These are phyloP conservation scores for Tritrichomonas foetus DNA, from an alignment of 208 protist species.

Conservation along the genomic window DNA sequence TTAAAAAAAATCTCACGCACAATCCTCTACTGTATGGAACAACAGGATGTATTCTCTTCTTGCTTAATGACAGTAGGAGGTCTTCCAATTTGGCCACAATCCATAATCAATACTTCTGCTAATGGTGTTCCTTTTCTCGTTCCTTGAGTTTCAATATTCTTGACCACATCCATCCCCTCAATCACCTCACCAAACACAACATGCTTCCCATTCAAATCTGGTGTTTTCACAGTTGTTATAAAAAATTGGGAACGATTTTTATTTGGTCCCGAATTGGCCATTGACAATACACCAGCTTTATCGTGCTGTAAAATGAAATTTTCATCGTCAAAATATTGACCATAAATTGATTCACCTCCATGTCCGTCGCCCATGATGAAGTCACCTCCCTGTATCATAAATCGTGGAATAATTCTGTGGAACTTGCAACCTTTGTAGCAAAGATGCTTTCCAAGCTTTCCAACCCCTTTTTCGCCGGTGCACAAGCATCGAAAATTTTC, in stretches of 20 bases:
- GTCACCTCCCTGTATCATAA: conserved; percentile 78
- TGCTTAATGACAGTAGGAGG: too few relatives aligned
- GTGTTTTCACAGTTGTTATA: conserved; percentile 47
- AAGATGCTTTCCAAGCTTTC: conserved; percentile 56
- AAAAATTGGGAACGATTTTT: conserved; percentile 68
- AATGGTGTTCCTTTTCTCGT: not conserved
- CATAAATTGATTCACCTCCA: conserved; percentile 58
- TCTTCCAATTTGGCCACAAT: conserved; percentile 21
- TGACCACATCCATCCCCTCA: conserved; percentile 57
- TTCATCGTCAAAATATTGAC: conserved; percentile 69
- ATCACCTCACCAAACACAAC: conserved; percentile 61
- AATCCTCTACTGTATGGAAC: too few relatives aligned
- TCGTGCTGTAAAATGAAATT: conserved; percentile 78
- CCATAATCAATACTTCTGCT: not conserved
- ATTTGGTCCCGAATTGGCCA: conserved; percentile 62
- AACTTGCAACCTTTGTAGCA: conserved; percentile 78
- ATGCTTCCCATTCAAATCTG: conserved; percentile 55
- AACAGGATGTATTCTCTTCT: too few relatives aligned
- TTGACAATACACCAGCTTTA: conserved; percentile 53
- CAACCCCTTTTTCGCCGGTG: not conserved
- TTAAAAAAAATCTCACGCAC: too few relatives aligned
- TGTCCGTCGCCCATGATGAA: conserved; percentile 71
- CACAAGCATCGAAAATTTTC: conserved; percentile 12
- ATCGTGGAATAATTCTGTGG: conserved; percentile 75
- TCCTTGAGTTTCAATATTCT: conserved; percentile 43